phyloP scores from a whole-genome alignment of 306 rosid species.

The Canavalia ensiformis region DNA sequence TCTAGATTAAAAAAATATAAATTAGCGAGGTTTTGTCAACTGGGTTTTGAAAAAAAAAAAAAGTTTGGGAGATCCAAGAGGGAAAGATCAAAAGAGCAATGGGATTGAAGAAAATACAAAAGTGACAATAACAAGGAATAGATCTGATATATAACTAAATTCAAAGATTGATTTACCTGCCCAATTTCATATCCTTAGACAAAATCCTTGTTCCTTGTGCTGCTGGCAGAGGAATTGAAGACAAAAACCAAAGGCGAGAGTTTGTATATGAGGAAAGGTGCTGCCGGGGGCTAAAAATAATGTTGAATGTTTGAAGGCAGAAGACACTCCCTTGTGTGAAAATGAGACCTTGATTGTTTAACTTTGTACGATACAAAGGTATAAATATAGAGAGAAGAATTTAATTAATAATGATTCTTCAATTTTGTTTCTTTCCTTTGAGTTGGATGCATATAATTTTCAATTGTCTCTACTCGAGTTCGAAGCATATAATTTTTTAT shows the following conservation, averaged over 20 bases:
- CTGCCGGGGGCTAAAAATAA: constrained; percentile 41
- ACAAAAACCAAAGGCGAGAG: constrained; percentile 44
- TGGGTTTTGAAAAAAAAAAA: background rate
- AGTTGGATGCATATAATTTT: constrained; percentile 6
- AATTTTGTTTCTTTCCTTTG: background rate
- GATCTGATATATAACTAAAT: constrained; percentile 45
- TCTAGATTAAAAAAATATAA: constrained; percentile 1
- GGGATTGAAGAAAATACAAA: constrained; percentile 53
- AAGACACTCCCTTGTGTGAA: constrained; percentile 55
- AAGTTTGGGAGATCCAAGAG: constrained; percentile 56
- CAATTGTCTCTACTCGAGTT: background rate
- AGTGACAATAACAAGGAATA: constrained; percentile 51
- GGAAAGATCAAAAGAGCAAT: constrained; percentile 45
- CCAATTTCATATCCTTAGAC: constrained; percentile 49
- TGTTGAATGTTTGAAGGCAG: constrained; percentile 51
- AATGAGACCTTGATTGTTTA: constrained; percentile 44
- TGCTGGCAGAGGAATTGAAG: constrained; percentile 51
- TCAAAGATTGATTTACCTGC: constrained; percentile 59
- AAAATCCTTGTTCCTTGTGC: constrained; percentile 53
- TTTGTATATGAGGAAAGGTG: constrained; percentile 40
- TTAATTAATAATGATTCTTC: background rate
- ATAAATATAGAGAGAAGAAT: constrained; percentile 29
- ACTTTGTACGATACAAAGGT: constrained; percentile 24
- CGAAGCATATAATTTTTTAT: too few relatives aligned
- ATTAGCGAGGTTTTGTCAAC: constrained; percentile 23